Evolutionary conservation across 129 eudicot genomes (phyloP).

Genomic region (Solidago caesia): DNA sequence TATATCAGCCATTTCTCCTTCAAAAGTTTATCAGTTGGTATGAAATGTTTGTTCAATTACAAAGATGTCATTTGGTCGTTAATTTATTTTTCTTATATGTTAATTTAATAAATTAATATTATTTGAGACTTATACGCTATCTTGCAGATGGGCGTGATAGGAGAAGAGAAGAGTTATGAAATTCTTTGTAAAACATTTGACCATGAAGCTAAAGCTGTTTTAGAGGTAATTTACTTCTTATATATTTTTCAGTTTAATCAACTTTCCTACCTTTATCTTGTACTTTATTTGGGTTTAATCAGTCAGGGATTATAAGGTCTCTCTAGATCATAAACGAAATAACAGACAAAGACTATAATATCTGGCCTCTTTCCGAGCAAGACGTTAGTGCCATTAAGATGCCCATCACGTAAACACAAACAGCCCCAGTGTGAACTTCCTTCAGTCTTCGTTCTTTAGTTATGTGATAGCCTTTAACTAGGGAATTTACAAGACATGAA

Average conservation of each 20-base stretch:
- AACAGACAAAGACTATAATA: too few relatives aligned
- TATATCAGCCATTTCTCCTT: slow-evolving; percentile 79
- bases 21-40: slow-evolving; percentile 78
- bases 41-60: slow-evolving; percentile 14
- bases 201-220: slow-evolving; percentile 63
- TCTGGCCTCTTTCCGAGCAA: too few relatives aligned
- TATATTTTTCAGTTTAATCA: not conserved
- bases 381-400: too few relatives aligned
- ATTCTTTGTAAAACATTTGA: slow-evolving; percentile 80
- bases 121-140: slow-evolving; percentile 18
- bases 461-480: too few relatives aligned
- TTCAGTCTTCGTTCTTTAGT: too few relatives aligned
- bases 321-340: too few relatives aligned
- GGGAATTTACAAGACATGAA: too few relatives aligned
- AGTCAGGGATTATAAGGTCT: too few relatives aligned
- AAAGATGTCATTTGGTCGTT: slow-evolving; percentile 1
- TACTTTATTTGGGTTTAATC: not conserved
- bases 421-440: too few relatives aligned
- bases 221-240: slow-evolving; percentile 53
- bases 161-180: slow-evolving; percentile 67
- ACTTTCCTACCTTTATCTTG: not conserved
- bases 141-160: slow-evolving; percentile 51
- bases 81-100: not conserved
- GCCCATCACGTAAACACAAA: too few relatives aligned
- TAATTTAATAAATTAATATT: not conserved